These are phyloP conservation scores for Colletotrichum sp. DNA, from an alignment of 2,329 filamentous ascomycete genomes.

Conservation along the genomic window DNA sequence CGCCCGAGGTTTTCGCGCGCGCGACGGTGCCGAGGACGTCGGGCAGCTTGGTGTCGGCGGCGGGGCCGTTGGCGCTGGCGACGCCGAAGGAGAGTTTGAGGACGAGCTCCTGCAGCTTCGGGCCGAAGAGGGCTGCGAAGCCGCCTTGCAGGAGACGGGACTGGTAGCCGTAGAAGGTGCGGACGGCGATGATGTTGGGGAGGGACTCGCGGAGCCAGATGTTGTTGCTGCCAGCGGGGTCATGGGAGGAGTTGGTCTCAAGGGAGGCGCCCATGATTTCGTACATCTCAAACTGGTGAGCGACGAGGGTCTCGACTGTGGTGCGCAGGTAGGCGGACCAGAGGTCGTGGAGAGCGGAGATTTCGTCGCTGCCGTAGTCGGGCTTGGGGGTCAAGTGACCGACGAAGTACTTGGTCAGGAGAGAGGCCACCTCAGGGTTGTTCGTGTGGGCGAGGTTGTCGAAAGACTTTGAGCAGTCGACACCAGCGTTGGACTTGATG, in stretches of 20 bases:
- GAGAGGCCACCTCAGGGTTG: conserved; percentile 57
- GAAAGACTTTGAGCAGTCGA: conserved; percentile 57
- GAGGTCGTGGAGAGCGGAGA: conserved; percentile 51
- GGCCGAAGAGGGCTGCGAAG: conserved; percentile 54
- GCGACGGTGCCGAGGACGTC: conserved; percentile 48
- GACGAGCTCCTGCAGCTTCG: conserved; percentile 57
- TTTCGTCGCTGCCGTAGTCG: conserved; percentile 46
- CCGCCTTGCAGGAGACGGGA: conserved; percentile 54
- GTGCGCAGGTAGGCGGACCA: conserved; percentile 55
- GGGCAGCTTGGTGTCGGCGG: conserved; percentile 42
- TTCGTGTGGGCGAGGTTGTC: conserved; percentile 60
- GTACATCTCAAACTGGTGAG: conserved; percentile 58
- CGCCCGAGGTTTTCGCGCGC: conserved; percentile 46
- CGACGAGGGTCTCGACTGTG: conserved; percentile 55
- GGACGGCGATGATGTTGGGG: conserved; percentile 53
- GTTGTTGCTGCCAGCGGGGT: conserved; percentile 26
- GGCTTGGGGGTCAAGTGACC: conserved; percentile 56
- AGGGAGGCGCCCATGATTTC: conserved; percentile 48
- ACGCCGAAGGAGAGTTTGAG: conserved; percentile 57
- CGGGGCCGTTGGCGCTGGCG: conserved; percentile 41
- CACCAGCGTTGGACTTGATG: conserved; percentile 59
- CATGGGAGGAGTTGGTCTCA: not conserved
- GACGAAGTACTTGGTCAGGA: conserved; percentile 60
- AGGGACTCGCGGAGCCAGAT: conserved; percentile 52
- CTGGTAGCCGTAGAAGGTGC: conserved; percentile 58